Conservation (phyloP, 2,329 filamentous ascomycete species). For the Arachnomyces sp. region DNA sequence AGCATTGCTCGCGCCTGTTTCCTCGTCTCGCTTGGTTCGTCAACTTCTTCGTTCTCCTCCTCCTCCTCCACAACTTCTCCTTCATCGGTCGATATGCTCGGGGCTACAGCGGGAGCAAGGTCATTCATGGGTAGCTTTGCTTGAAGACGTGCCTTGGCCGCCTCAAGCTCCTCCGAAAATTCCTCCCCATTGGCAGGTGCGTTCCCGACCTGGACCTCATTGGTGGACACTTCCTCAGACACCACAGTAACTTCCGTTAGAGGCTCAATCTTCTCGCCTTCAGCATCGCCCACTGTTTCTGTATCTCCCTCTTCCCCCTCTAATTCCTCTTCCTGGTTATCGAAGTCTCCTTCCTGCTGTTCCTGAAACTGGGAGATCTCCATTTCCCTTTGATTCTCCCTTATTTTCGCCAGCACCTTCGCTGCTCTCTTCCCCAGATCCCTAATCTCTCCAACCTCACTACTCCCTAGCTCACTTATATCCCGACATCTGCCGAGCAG, state of each 20-base stretch:
- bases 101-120: slow-evolving; percentile 12
- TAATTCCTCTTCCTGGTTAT: slow-evolving; percentile 17
- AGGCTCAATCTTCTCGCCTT: slow-evolving; percentile 17
- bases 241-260: slow-evolving; percentile 1
- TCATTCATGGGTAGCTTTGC: slow-evolving; percentile 24
- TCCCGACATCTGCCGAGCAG: slow-evolving; percentile 69
- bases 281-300: slow-evolving; percentile 19
- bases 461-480: slow-evolving; percentile 64
- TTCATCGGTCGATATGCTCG: slow-evolving; percentile 24
- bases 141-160: slow-evolving; percentile 42
- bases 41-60: slow-evolving; percentile 34
- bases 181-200: slow-evolving; percentile 14
- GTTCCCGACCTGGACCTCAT: slow-evolving; percentile 4
- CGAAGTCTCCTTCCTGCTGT: slow-evolving; percentile 22
- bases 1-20: slow-evolving; percentile 56
- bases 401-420: slow-evolving; percentile 37
- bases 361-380: slow-evolving; percentile 27
- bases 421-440: slow-evolving; percentile 72
- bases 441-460: slow-evolving; percentile 67
- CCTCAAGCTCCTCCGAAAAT: slow-evolving; percentile 35
- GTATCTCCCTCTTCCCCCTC: slow-evolving; percentile 7
- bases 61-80: slow-evolving; percentile 7
- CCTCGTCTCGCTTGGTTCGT: slow-evolving; percentile 23
- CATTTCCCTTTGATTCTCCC: slow-evolving; percentile 13
- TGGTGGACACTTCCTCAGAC: not conserved